Evolutionary conservation across 2,329 filamentous ascomycete species (phyloP).

Genomic region (Harringtonia lauricola): DNA sequence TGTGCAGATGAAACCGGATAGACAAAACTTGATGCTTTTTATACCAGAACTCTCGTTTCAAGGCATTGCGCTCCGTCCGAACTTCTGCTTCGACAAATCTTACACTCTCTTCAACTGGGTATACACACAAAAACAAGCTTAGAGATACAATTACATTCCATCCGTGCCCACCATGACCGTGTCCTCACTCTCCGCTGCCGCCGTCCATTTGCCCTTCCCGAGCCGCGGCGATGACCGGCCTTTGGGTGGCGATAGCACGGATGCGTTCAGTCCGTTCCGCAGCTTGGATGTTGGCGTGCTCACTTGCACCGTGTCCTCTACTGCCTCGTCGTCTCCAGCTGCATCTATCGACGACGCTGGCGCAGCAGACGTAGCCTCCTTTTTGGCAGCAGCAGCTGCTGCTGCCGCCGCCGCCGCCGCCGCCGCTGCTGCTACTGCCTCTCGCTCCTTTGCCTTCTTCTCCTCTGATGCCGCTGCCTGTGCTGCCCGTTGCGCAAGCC

Average conservation of each 20-base stretch:
- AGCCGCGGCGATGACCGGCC: constrained; percentile 15
- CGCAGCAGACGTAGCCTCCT: no score
- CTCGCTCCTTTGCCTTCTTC: constrained; percentile 9
- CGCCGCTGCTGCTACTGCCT: not conserved
- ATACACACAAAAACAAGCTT: not conserved
- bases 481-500: constrained; percentile 26
- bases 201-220: constrained; percentile 7
- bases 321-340: constrained; percentile 9
- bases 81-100: no score
- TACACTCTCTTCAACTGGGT: not conserved
- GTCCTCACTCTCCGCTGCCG: constrained; percentile 12
- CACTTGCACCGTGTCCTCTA: constrained; percentile 25
- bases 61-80: not conserved
- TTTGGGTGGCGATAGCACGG: constrained; percentile 9
- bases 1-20: not conserved
- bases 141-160: constrained; percentile 6
- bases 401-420: not conserved
- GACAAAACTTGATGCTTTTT: not conserved
- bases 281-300: constrained; percentile 19
- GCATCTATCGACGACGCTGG: not conserved
- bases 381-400: not conserved
- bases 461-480: not conserved
- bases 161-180: constrained; percentile 17
- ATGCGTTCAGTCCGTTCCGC: constrained; percentile 9
- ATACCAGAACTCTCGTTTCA: not conserved